Conservation (phyloP, 2,329 filamentous ascomycete genomes). For the Epichloe brachyelytri region DNA sequence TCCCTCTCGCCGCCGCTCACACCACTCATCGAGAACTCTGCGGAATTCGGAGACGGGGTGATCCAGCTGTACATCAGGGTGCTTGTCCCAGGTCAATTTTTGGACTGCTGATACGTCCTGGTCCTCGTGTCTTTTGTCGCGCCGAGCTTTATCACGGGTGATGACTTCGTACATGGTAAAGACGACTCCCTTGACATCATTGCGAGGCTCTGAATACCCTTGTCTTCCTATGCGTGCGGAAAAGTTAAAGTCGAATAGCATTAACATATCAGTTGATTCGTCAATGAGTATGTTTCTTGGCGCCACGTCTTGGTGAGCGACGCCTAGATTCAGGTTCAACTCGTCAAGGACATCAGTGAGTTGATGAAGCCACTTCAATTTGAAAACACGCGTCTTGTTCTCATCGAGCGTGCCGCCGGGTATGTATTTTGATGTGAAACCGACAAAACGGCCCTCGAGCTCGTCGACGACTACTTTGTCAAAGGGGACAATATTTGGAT, state of each 20-base stretch:
- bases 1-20: slow-evolving; percentile 5
- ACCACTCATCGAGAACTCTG: slow-evolving; percentile 15
- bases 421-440: slow-evolving; percentile 24
- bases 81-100: slow-evolving; percentile 7
- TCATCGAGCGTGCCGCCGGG: slow-evolving; percentile 21
- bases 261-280: slow-evolving; percentile 16
- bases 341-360: slow-evolving; percentile 23
- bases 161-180: slow-evolving; percentile 25
- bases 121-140: slow-evolving; percentile 13
- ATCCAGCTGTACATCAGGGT: slow-evolving; percentile 20
- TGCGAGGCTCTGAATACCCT: slow-evolving; percentile 8
- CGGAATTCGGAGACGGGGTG: slow-evolving; percentile 17
- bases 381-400: slow-evolving; percentile 19
- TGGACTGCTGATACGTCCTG: slow-evolving; percentile 1
- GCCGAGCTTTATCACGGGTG: slow-evolving; percentile 15
- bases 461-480: slow-evolving; percentile 22
- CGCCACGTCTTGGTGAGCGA: slow-evolving; percentile 26
- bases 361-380: slow-evolving; percentile 23
- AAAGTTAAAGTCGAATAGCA: slow-evolving; percentile 26
- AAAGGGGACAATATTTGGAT: slow-evolving; percentile 24
- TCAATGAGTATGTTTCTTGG: slow-evolving; percentile 25
- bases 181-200: slow-evolving; percentile 21
- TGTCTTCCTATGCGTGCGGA: slow-evolving; percentile 10
- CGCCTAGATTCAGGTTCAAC: slow-evolving; percentile 23
- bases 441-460: slow-evolving; percentile 19